These are phyloP conservation scores for Talaromyces proteolyticus DNA, from an alignment of 495 filamentous ascomycete species.

Conservation along the genomic window DNA sequence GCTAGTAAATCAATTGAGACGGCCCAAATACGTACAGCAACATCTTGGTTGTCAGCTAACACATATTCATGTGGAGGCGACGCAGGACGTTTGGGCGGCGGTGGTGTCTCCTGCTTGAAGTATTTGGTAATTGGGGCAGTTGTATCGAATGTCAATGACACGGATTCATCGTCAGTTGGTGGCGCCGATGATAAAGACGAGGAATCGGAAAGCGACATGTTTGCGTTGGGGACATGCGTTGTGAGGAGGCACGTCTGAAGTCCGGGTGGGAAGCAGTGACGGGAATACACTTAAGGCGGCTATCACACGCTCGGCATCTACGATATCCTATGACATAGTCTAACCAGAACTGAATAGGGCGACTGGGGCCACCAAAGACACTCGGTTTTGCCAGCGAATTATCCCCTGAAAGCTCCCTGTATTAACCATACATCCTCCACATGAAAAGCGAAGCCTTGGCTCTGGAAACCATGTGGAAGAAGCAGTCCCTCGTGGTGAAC, in stretches of 20 bases:
- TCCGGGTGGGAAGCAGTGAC: constrained; percentile 2
- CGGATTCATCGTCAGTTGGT: constrained; percentile 49
- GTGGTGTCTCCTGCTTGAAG: constrained; percentile 45
- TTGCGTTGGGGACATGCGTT: constrained; percentile 19
- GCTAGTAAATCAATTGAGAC: constrained; percentile 25
- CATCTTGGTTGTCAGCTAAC: constrained; percentile 78
- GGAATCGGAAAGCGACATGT: constrained; percentile 47
- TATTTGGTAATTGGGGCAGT: constrained; percentile 39
- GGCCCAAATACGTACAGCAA: constrained; percentile 64
- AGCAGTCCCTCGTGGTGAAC: not conserved
- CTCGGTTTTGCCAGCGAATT: not conserved
- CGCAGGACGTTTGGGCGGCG: constrained; percentile 66
- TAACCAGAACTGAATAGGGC: not conserved
- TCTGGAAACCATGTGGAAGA: not conserved
- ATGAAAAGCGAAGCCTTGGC: not conserved
- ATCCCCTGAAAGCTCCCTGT: not conserved
- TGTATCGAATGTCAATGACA: constrained; percentile 32
- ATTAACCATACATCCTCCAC: not conserved
- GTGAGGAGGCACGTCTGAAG: constrained; percentile 6
- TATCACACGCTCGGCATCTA: constrained; percentile 8
- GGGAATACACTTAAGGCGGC: constrained; percentile 7
- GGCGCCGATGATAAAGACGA: constrained; percentile 57
- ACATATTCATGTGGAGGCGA: constrained; percentile 88
- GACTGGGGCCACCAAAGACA: not conserved
- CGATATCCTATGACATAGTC: constrained; percentile 2